Percentiles rank a stretch among this genome's conserved stretches.
phyloP scores from a whole-genome alignment of 768 basidiomycete species.

The Lactarius akahatsu region DNA sequence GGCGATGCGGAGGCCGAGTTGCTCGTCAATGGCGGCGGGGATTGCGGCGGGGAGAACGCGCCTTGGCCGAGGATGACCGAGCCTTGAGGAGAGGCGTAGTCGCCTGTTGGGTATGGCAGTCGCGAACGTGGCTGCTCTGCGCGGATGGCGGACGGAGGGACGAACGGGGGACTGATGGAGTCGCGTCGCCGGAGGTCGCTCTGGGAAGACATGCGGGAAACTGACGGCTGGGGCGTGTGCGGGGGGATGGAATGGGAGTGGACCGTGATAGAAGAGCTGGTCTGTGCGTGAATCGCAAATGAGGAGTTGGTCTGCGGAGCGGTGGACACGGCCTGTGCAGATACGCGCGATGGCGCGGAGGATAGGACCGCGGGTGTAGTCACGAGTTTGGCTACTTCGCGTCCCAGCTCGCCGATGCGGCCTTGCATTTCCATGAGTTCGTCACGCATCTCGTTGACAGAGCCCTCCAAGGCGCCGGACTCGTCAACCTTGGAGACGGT shows the following conservation, averaged over 20 bases:
- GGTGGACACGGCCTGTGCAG: conserved; percentile 44
- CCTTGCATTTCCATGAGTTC: conserved; percentile 73
- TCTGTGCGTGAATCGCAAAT: conserved; percentile 40
- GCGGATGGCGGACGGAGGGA: conserved; percentile 46
- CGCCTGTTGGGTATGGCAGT: conserved; percentile 80
- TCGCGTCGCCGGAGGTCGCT: conserved; percentile 46
- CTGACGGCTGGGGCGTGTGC: conserved; percentile 35
- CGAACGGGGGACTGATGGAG: conserved; percentile 55
- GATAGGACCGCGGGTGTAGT: conserved; percentile 54
- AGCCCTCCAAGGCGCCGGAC: conserved; percentile 37
- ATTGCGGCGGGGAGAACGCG: conserved; percentile 53
- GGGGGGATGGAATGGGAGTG: conserved; percentile 34
- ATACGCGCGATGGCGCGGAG: conserved; percentile 49
- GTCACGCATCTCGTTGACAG: conserved; percentile 58
- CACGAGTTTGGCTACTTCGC: conserved; percentile 75
- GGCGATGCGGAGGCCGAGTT: conserved; percentile 31
- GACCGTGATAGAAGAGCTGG: conserved; percentile 34
- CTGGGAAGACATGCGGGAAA: conserved; percentile 21
- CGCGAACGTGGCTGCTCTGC: conserved; percentile 46
- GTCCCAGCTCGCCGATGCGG: conserved; percentile 69
- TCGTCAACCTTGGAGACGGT: conserved; percentile 25
- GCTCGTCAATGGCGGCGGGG: conserved; percentile 45
- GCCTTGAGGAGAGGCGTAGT: conserved; percentile 70
- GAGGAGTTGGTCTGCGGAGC: conserved; percentile 51
- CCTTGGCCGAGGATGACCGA: conserved; percentile 37